Conservation (phyloP, 495 filamentous ascomycete species). For the Penicillium pancosmium region DNA sequence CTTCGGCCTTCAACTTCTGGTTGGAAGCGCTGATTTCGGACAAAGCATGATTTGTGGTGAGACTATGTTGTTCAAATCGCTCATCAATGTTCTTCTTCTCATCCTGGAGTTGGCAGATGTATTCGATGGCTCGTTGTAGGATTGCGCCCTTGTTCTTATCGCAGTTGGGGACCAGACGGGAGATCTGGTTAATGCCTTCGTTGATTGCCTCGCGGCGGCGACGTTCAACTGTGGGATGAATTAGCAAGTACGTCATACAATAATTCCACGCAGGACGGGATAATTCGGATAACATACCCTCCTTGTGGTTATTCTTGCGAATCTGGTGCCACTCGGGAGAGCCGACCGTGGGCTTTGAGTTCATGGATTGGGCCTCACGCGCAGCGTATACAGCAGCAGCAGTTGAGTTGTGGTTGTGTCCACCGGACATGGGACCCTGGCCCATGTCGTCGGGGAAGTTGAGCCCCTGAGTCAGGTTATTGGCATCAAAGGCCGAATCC, state of each 20-base stretch:
- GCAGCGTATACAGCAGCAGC: constrained; percentile 51
- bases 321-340: constrained; percentile 98
- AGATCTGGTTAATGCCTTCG: constrained; percentile 97
- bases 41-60: constrained; percentile 93
- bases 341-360: constrained; percentile 83
- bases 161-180: constrained; percentile 95
- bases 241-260: constrained; percentile 13
- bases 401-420: constrained; percentile 49
- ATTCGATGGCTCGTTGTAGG: constrained; percentile 88
- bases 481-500: constrained; percentile 45
- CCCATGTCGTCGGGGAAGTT: constrained; percentile 51
- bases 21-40: constrained; percentile 84
- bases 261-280: neutral
- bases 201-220: constrained; percentile 98
- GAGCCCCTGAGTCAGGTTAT: constrained; percentile 43
- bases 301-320: constrained; percentile 98
- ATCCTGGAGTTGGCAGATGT: constrained; percentile 92
- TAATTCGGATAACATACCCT: constrained; percentile 63
- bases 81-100: constrained; percentile 92
- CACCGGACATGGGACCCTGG: constrained; percentile 38
- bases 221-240: constrained; percentile 72
- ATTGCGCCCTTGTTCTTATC: constrained; percentile 99
- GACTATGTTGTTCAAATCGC: constrained; percentile 96
- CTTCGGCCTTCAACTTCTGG: constrained; percentile 85
- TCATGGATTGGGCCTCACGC: constrained; percentile 50